Base-by-base conservation (phyloP, 2,329 filamentous ascomycete genomes). In the Paracoccidioides brasiliensis region DNA sequence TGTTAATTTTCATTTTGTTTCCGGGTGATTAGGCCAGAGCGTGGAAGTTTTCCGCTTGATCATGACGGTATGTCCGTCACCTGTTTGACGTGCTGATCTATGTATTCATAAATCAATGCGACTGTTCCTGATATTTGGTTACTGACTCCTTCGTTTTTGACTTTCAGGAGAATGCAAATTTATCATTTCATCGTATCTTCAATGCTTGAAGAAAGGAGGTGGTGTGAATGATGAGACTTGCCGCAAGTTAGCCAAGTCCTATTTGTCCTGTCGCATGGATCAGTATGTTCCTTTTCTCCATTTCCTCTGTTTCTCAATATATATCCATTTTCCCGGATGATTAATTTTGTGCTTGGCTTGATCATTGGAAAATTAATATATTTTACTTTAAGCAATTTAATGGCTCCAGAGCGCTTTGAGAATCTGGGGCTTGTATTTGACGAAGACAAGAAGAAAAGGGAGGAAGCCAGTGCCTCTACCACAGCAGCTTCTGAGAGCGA, bases 11-110 rank as follows among this genome's bases (percentile, higher is more conserved):
- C 6, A 6, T 51, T 28, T n/a, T 42, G n/a, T 12, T 43, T 37
- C 22, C 28, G 32, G n/a, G 15, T 14, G 15, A 15, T 37, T 49
- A 93, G 88, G 56, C 91, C 91, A 4, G 87, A 96, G 70, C 84
- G 90, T 64, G 91, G 91, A 55, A 94, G 88, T 64, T 97, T 97
- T 67, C 91, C 91, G n/a, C 82, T 97, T 55, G 91, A 97, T 71
- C 90, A 96, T 65, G 90, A 95, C 70, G 89, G 82, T 84, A 73
- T 40, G 54, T 43, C 43, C 48, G 32, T 46, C 33, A 38, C 41
- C 10, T 49, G 41, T 15, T 54, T 51, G 32, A 32, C 45, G 33
- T 6, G 6, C 10, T n/a, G 14, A 44, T 33, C 4, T 14, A 33
- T 30, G 10, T 48, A 4, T 33, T 15, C 3, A 3, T 10, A n/a